Conservation (phyloP, 2,329 filamentous ascomycete species). For the Fusarium haematococcum region DNA sequence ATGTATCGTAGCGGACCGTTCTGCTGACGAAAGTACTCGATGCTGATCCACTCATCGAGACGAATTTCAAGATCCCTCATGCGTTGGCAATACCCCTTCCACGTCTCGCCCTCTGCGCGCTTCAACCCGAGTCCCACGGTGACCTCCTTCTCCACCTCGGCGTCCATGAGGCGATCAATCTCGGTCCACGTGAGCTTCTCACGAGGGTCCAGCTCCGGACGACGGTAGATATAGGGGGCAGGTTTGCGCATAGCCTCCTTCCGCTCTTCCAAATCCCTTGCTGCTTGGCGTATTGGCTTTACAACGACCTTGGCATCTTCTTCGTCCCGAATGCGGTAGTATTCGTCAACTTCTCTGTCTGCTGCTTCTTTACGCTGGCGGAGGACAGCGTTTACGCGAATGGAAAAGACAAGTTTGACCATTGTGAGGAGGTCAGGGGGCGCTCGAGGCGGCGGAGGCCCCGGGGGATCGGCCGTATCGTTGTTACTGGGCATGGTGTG, state of each 20-base stretch:
- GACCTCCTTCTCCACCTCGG: conserved; percentile 8
- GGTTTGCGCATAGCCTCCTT: not conserved
- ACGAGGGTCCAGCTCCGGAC: not conserved
- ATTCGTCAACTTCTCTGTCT: conserved; percentile 4
- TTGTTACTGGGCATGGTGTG: not conserved
- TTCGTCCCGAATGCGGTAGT: not conserved
- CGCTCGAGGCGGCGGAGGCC: conserved; percentile 7
- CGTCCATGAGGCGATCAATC: conserved; percentile 22
- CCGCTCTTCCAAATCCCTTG: not conserved
- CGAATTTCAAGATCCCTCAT: conserved; percentile 25
- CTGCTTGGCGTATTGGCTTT: not conserved
- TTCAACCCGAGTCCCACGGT: conserved; percentile 3
- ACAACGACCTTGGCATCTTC: not conserved
- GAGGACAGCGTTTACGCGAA: not conserved
- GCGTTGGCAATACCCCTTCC: conserved; percentile 10
- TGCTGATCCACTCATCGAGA: conserved; percentile 11
- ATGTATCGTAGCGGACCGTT: conserved; percentile 39
- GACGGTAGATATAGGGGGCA: not conserved
- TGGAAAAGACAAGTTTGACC: conserved; percentile 17
- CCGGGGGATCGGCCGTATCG: not conserved
- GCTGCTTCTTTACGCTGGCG: not conserved
- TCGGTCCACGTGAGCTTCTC: conserved; percentile 7
- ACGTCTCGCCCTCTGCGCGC: conserved; percentile 10
- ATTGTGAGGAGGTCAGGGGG: conserved; percentile 25
- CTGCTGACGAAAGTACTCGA: conserved; percentile 13